These are phyloP conservation scores for Calocera cornea DNA, from an alignment of 768 basidiomycete genomes.

Conservation along the genomic window DNA sequence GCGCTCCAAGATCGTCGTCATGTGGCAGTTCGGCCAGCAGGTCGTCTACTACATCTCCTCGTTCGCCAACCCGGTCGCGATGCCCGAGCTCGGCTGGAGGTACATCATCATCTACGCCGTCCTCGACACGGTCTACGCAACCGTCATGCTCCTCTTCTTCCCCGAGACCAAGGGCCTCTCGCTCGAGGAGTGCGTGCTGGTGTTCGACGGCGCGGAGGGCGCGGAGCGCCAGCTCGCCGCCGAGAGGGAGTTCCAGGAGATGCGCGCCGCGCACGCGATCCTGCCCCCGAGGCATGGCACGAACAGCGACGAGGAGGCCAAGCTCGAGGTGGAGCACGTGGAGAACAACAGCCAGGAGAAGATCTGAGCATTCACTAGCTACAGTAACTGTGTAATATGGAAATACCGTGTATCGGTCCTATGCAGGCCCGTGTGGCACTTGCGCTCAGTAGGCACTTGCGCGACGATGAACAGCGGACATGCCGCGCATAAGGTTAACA, in stretches of 20 bases:
- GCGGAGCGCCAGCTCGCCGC: slow-evolving; percentile 13
- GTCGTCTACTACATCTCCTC: slow-evolving; percentile 63
- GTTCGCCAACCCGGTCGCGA: slow-evolving; percentile 65
- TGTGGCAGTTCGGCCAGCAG: slow-evolving; percentile 40
- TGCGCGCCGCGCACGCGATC: background rate
- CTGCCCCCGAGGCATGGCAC: background rate
- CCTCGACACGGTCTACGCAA: background rate
- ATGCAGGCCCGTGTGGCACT: no score
- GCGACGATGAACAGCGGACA: no score
- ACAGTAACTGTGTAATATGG: no score
- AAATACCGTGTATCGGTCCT: no score
- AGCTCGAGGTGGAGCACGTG: background rate
- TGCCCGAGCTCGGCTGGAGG: slow-evolving; percentile 35
- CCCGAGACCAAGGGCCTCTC: slow-evolving; percentile 48
- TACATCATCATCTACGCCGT: slow-evolving; percentile 14
- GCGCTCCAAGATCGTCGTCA: slow-evolving; percentile 63
- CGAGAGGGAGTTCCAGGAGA: background rate
- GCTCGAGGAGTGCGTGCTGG: slow-evolving; percentile 63
- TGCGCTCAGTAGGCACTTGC: no score
- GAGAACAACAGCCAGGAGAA: no score
- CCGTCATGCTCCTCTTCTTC: slow-evolving; percentile 5
- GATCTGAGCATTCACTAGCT: no score
- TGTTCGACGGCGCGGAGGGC: slow-evolving; percentile 61
- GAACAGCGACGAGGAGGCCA: background rate
- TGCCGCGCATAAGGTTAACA: no score